These are phyloP conservation scores for Plasmodium inui DNA, from an alignment of 169 alveolate genomes.

Conservation along the genomic window DNA sequence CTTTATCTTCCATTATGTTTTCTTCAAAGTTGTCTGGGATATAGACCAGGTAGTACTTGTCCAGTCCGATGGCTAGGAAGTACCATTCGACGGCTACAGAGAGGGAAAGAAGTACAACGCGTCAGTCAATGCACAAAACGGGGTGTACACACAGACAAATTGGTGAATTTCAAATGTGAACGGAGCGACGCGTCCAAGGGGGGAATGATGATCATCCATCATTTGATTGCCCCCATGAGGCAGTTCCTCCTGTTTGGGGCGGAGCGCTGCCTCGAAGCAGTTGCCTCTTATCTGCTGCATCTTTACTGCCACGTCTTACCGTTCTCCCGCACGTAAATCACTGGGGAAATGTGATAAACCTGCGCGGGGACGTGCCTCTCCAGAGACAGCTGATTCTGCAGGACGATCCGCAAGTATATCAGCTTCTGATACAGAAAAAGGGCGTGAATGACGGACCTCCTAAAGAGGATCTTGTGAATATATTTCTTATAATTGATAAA, in stretches of 20 bases:
- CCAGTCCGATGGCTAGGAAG: slow-evolving; percentile 51
- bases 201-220: too few species aligned
- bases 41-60: slow-evolving; percentile 33
- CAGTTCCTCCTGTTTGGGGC: neutral
- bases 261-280: neutral
- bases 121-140: neutral
- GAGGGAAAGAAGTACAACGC: neutral
- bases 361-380: slow-evolving; percentile 9
- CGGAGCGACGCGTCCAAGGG: neutral
- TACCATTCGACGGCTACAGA: slow-evolving; percentile 52
- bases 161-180: neutral
- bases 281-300: neutral
- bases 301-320: neutral
- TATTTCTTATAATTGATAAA: slow-evolving; percentile 69
- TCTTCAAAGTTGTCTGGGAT: slow-evolving; percentile 71
- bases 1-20: slow-evolving; percentile 58
- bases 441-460: slow-evolving; percentile 56
- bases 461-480: slow-evolving; percentile 63
- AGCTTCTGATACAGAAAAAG: slow-evolving; percentile 54
- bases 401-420: slow-evolving; percentile 40
- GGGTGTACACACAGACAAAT: neutral
- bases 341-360: slow-evolving; percentile 61
- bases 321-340: slow-evolving; percentile 47
- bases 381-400: slow-evolving; percentile 62
- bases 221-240: neutral